Base-by-base conservation (phyloP, 495 filamentous ascomycete species). In the Ascobolus immersus region DNA sequence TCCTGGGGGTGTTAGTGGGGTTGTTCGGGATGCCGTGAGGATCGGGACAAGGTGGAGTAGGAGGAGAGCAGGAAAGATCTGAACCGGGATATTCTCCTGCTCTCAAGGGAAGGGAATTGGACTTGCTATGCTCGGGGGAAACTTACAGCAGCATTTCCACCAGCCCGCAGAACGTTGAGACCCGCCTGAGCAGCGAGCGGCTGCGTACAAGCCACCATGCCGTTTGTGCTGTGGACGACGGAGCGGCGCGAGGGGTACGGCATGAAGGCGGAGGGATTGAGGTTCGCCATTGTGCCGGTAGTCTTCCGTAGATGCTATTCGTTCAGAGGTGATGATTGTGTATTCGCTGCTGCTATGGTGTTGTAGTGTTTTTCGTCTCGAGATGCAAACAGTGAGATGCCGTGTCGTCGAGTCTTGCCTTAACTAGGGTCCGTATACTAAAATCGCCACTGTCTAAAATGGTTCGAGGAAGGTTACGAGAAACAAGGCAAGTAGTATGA, bases 111-210 rank as follows among this genome's bases (percentile, higher is more conserved):
- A n/a, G n/a, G n/a, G n/a, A n/a, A n/a, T n/a, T n/a, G n/a, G n/a
- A n/a, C n/a, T n/a, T n/a, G n/a, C n/a, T n/a, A n/a, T n/a, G n/a
- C n/a, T n/a, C 11, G 17, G 10, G 14, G 18, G 19, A 15, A 18
- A 59, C 73, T 51, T 59, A 81, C 79, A 34, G 86, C 89, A 43
- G 78, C 78, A 58, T 96, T 96, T 35, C 86, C 86, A 17, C 86
- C 86, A 23, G 73, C 68, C 36, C 69, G 69, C 18, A 96, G 60
- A 26, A 94, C 65, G 32, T 69, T 66, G 28, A 93, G 65, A 19
- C 86, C 86, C 27, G 79, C 84, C 48, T 77, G 76, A 12, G 77
- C 73, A 7, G 86, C 86, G 32, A 96, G 60, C 5, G 86, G 78
- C 54, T 96, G 86, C 2, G 78, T 78, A 47, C 76, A 90, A 19